Evolutionary conservation across 306 rosid species (phyloP), one percentile per base, ranked within the genome.

Genomic region (Canavalia ensiformis): DNA sequence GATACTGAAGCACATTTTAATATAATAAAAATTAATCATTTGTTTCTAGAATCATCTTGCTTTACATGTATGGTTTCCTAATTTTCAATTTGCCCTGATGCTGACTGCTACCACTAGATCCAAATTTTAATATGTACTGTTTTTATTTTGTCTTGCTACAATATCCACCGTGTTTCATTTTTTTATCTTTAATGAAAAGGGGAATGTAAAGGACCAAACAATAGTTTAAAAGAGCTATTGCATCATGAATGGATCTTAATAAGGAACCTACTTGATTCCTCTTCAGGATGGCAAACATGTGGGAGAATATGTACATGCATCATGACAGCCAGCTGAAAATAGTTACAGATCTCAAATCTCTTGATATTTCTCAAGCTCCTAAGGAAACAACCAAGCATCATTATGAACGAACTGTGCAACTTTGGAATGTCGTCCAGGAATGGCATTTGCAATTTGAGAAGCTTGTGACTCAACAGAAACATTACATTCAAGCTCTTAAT

Each of bases 201-300:
- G 56, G 11, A 46, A 44, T 30, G 47, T 68, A 8, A 44, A 1
- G 76, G 58, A 68, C 28, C 31, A 41, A 63, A 64, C 73, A 33
- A 12, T 47, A 8, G n/a, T 8, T 28, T 58, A 6, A 37, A 65
- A 56, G 52, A 57, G 63, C n/a, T 45, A 55, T 75, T 78, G 64
- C 45, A 11, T 13, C 39, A 3, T 49, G 41, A 34, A 54, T 47
- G 63, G 55, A 68, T 72, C 64, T 55, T 68, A 59, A 73, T 64
- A 35, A 65, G 44, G 60, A 65, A 41, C 76, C 75, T 55, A 44
- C 76, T 60, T 82, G 55, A 66, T 67, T 76, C 82, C 56, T 68
- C 51, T 69, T 33, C 89, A 93, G 97, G 86, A 91, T 91, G 97
- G 89, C 93, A 18, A 85, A 77, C 66, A 93, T 91, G 97, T 93